These are phyloP conservation scores for Melanogaster broomeanus DNA, from an alignment of 768 basidiomycete species.

Conservation along the genomic window DNA sequence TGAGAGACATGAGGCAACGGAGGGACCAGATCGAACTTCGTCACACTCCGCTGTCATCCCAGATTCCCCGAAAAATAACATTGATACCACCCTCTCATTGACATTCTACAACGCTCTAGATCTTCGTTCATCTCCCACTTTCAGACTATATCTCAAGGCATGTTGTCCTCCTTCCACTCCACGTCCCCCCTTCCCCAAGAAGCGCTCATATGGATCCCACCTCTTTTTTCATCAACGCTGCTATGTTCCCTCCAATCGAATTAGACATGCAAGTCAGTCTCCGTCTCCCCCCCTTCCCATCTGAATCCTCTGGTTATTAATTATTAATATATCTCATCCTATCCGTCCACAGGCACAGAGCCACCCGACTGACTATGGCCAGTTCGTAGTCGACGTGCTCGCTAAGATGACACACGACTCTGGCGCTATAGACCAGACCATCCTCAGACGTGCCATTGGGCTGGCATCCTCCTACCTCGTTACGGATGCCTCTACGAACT, in stretches of 20 bases:
- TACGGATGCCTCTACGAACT: constrained; percentile 68
- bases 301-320: too few relatives aligned
- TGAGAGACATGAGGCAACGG: constrained; percentile 12
- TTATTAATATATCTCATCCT: too few relatives aligned
- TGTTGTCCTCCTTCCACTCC: neutral
- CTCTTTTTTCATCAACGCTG: constrained; percentile 11
- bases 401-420: constrained; percentile 48
- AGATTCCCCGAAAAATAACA: neutral
- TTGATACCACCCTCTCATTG: neutral
- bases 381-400: constrained; percentile 59
- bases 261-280: constrained; percentile 33
- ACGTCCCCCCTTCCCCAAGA: neutral
- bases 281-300: neutral
- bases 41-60: neutral
- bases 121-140: neutral
- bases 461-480: constrained; percentile 80
- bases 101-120: neutral
- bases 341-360: constrained; percentile 31
- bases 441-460: constrained; percentile 63
- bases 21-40: neutral
- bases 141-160: constrained; percentile 4
- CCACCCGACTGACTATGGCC: constrained; percentile 58
- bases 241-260: constrained; percentile 25
- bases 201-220: constrained; percentile 29
- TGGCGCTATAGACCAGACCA: constrained; percentile 56